Percentiles rank a stretch among this genome's conserved stretches.
Evolutionary conservation across 2,329 filamentous ascomycete genomes (phyloP).

Genomic region (Lasiodiplodia sp.): DNA sequence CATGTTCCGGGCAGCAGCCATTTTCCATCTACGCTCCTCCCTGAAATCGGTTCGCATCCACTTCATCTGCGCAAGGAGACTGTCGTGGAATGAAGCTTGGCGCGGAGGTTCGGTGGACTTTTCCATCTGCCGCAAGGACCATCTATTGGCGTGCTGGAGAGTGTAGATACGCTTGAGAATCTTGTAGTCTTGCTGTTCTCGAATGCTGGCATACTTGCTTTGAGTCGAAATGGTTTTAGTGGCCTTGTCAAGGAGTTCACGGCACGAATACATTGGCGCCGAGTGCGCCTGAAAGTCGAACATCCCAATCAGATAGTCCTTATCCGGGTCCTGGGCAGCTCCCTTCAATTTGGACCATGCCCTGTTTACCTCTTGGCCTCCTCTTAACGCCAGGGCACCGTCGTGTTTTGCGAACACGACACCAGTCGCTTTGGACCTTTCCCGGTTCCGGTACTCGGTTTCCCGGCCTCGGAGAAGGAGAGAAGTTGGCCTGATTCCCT

Average conservation of each 20-base stretch:
- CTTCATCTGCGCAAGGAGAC: slow-evolving; percentile 88
- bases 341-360: slow-evolving; percentile 55
- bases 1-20: slow-evolving; percentile 77
- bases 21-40: slow-evolving; percentile 95
- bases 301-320: slow-evolving; percentile 69
- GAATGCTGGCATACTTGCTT: slow-evolving; percentile 81
- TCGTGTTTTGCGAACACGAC: slow-evolving; percentile 78
- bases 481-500: slow-evolving; percentile 14
- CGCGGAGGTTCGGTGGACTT: slow-evolving; percentile 81
- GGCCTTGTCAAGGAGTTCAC: slow-evolving; percentile 75
- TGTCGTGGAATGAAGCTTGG: slow-evolving; percentile 81
- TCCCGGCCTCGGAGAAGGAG: slow-evolving; percentile 4
- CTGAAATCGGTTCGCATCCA: slow-evolving; percentile 98
- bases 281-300: slow-evolving; percentile 66
- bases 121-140: slow-evolving; percentile 90
- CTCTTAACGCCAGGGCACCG: slow-evolving; percentile 36
- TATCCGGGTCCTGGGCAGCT: slow-evolving; percentile 54
- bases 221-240: slow-evolving; percentile 89
- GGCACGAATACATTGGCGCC: slow-evolving; percentile 59
- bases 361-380: slow-evolving; percentile 31
- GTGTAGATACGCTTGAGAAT: slow-evolving; percentile 88
- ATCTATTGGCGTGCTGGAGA: slow-evolving; percentile 87
- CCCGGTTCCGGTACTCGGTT: slow-evolving; percentile 46
- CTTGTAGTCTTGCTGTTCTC: slow-evolving; percentile 86
- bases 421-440: slow-evolving; percentile 71